Evolutionary conservation across 2,329 filamentous ascomycete species (phyloP), one percentile per base, ranked within the genome.

Genomic region (Aspergillus sp.): DNA sequence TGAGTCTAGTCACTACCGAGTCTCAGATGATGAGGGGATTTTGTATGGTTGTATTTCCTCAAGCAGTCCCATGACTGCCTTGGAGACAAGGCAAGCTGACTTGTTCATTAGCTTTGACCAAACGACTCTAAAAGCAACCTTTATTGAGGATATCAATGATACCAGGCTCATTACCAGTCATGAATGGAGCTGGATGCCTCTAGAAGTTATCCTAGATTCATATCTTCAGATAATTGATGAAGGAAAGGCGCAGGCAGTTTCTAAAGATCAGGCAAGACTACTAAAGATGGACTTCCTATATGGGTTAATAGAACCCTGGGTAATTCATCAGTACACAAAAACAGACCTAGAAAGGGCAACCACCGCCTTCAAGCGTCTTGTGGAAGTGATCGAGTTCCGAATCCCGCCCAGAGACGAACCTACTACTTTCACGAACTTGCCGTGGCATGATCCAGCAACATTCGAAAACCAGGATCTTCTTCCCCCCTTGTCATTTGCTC

Each of bases 121-220:
- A 20, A 43, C 6, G 43, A 56, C 53, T 38, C 43, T 56, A 24
- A 59, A 53, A 50, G 57, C 57, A 42, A 56, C 22, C 43, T 59
- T 49, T 42, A 50, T 56, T 44, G 53, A 56, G 26, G 53, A 59
- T 47, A 32, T 24, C 20, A 50, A 59, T 38, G 53, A 59, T n/a
- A 59, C 48, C 43, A 30, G 2, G n/a, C 15, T 41, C 3, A 36
- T 56, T 11, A 49, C 43, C 38, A 41, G 43, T 8, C 36, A 56
- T 3, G 44, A 59, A 53, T 56, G 53, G 57, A 39, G 57, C 53
- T 59, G 57, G 57, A 53, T 59, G 53, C 57, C 57, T 48, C 53
- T 59, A 15, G 57, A 59, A 17, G 57, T 53, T 17, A 59, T 59
- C 42, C 57, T 59, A 13, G 53, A 59, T 32, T 53, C 53, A 24